Evolutionary conservation across 257 asterid genomes (phyloP).

Genomic region (Capsicum pubescens): DNA sequence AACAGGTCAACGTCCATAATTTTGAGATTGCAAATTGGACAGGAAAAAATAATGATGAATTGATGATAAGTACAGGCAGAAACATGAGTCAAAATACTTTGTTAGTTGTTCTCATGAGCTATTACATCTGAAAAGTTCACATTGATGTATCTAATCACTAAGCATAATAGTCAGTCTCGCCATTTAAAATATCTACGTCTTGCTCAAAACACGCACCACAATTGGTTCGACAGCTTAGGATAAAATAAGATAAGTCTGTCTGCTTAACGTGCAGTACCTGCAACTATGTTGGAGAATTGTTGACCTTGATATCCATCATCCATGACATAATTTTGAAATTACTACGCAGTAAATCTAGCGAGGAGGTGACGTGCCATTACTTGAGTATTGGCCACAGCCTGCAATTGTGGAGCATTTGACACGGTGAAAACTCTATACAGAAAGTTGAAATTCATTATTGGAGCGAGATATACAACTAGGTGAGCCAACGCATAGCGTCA

Average conservation of each 20-base stretch:
- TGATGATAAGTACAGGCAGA: slow-evolving; percentile 34
- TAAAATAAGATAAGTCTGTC: slow-evolving; percentile 18
- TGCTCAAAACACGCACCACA: slow-evolving; percentile 19
- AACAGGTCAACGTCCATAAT: slow-evolving; percentile 39
- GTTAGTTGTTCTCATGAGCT: slow-evolving; percentile 32
- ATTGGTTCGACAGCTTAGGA: slow-evolving; percentile 21
- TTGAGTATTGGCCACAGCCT: neutral
- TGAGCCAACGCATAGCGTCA: neutral
- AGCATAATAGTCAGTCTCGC: slow-evolving; percentile 29
- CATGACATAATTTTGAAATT: neutral
- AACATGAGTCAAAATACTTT: slow-evolving; percentile 31
- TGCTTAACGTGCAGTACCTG: slow-evolving; percentile 31
- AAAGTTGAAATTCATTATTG: neutral
- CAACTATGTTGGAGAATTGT: slow-evolving; percentile 17
- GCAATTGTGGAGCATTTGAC: neutral
- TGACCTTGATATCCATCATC: neutral
- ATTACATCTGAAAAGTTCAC: slow-evolving; percentile 26
- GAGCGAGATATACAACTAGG: neutral
- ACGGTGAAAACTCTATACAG: neutral
- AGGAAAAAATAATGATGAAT: slow-evolving; percentile 34
- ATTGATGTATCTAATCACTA: slow-evolving; percentile 17
- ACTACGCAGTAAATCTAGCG: neutral
- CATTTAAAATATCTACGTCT: slow-evolving; percentile 20
- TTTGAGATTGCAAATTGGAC: slow-evolving; percentile 30
- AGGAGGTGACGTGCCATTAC: neutral